Conservation (phyloP, 2,329 filamentous ascomycete genomes). For the Whalleya microplaca region DNA sequence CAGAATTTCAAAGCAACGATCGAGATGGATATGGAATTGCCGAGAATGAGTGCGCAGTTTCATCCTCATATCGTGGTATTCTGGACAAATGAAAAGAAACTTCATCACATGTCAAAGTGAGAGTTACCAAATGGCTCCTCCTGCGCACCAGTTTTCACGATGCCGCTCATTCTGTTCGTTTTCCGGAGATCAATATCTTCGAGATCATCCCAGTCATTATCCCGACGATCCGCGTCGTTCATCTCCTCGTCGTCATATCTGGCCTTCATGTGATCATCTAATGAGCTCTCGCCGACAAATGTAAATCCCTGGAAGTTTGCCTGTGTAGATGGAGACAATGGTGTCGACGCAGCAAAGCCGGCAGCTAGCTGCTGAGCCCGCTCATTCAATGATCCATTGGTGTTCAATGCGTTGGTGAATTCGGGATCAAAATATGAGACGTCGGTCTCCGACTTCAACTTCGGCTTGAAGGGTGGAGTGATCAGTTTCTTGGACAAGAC, state of each 20-base stretch:
- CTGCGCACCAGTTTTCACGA: slow-evolving; percentile 58
- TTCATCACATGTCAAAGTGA: slow-evolving; percentile 63
- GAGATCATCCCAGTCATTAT: slow-evolving; percentile 63
- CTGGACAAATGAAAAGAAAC: slow-evolving; percentile 14
- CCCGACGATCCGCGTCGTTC: slow-evolving; percentile 54
- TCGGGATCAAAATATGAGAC: slow-evolving; percentile 99
- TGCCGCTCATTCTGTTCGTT: slow-evolving; percentile 66
- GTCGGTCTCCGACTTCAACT: slow-evolving; percentile 92
- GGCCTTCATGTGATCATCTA: slow-evolving; percentile 79
- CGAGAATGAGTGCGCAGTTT: slow-evolving; percentile 15
- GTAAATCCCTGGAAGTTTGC: slow-evolving; percentile 99
- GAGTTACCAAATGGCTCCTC: slow-evolving; percentile 64
- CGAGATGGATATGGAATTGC: slow-evolving; percentile 24
- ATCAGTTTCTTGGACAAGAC: slow-evolving; percentile 87
- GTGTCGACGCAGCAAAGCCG: slow-evolving; percentile 87
- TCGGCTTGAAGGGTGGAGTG: slow-evolving; percentile 95
- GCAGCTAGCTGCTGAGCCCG: slow-evolving; percentile 84
- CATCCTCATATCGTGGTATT: slow-evolving; percentile 12
- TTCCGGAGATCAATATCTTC: slow-evolving; percentile 57
- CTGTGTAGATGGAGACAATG: slow-evolving; percentile 91
- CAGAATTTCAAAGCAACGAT: slow-evolving; percentile 31
- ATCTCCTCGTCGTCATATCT: slow-evolving; percentile 61
- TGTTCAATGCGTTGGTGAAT: slow-evolving; percentile 92
- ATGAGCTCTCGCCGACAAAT: slow-evolving; percentile 95
- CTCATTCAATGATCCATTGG: slow-evolving; percentile 85